Base-by-base conservation (phyloP, 2,329 filamentous ascomycete species). In the Curvularia eragrostidis region DNA sequence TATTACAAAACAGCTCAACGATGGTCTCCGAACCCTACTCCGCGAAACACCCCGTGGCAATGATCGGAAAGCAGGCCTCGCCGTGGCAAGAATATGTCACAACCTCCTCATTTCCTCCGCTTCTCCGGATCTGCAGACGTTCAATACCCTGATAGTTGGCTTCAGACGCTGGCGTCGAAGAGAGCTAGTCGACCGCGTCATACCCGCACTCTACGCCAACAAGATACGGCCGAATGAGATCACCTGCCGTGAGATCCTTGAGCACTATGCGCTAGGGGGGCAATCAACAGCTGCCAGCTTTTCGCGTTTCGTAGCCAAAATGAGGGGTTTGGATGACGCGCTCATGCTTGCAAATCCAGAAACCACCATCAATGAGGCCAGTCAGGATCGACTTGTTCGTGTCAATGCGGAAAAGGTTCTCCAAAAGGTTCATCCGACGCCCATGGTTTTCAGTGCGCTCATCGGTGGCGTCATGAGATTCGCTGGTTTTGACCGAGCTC, bases 121-220 rank as follows among this genome's bases (percentile, higher is more conserved):
- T 18, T 84, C 87, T 0, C 89, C 90, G 0, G 85, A 85, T 60
- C 83, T 90, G 34, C 81, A 87, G 62, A 91, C 88, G 3, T 91
- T 88, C 78, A 93, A 93, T 69, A 82, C 83, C 12, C 81, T 95
- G 24, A 83, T 94, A 2, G 73, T 84, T n/a, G 84, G 85, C n/a
- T 87, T 94, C 49, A 64, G 61, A 47, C 64, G 67, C 32, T 74
- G 70, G 65, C 57, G 66, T 38, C 65, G 62, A n/a, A 58, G 56
- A 10, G 51, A 61, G 1, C 51, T 77, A 38, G 62, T 69, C n/a
- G 63, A 73, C 32, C 39, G 60, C 34, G 66, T 78, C 21, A 73
- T 78, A 23, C 43, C 66, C 1, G 65, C 69, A 3, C 62, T 78
- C 15, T 66, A 78, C 5, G 63, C 62, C 21, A 75, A 75, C 36